Evolutionary conservation across 2,329 filamentous ascomycete species (phyloP), one percentile per base, ranked within the genome.

Genomic region (Colletotrichum spinosum): DNA sequence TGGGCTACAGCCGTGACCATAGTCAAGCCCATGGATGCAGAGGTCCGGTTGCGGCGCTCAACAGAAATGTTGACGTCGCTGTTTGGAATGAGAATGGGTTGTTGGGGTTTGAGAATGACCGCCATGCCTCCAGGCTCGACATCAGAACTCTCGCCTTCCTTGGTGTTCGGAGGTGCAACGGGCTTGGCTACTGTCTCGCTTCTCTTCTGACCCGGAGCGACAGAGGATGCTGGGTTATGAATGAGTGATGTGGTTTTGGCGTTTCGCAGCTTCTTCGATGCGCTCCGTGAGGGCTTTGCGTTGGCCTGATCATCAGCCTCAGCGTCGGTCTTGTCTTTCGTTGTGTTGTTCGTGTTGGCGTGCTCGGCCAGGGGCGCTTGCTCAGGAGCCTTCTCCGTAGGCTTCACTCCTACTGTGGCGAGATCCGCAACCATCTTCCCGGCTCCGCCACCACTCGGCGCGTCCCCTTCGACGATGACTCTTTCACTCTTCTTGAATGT

Each of bases 1-100:
- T 98, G 95, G 0, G 94, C 94, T 9, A 98, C 90, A 0, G 94
- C 90, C 0, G 95, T 97, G 4, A 97, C 93, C 89, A 98, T 93
- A 0, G 93, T 94, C 70, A 93, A 87, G 1, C 93, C 91, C 77
- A 96, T 90, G 9, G 87, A 88, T 72, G 92, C 92, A 5, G 87
- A 86, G 2, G 92, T 89, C 72, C 90, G 92, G 78, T 94, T 97
- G 41, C 94, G 89, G 8, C 93, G 88, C 79, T 98, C 94, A 33
- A 97, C 88, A 54, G 94, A 90, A 69, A 98, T 92, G 75, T 97
- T 97, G 70, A 98, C 85, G 73, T 98, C 96, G 75, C 91, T 94
- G 51, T 90, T 92, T 1, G 91, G 88, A 1, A 98, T 78, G 8
- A 90, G 84, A 6, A 98, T 81, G 0, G 89, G 89, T 4, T 82